Evolutionary conservation across 768 basidiomycete species (phyloP).

Genomic region (Galerina sulciceps): DNA sequence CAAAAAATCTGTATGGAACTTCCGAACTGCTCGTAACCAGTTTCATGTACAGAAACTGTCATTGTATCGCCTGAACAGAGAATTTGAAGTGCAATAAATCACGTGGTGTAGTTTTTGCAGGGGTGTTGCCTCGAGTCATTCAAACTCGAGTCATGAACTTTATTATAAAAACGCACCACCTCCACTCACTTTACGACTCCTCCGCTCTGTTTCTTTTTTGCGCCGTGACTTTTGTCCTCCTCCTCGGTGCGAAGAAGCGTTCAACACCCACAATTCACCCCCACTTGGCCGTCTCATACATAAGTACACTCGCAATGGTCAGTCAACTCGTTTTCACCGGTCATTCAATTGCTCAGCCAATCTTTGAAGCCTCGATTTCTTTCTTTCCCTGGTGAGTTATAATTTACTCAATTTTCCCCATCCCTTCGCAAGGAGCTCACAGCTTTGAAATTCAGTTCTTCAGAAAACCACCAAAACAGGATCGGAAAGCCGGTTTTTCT

Average conservation of each 20-base stretch:
- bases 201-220: no score
- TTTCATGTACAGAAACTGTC: no score
- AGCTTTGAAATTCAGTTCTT: conserved; percentile 77
- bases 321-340: conserved; percentile 16
- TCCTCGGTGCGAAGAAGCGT: not conserved
- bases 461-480: conserved; percentile 81
- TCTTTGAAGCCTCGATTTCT: conserved; percentile 80
- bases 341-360: conserved; percentile 18
- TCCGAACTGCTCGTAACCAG: no score
- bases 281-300: conserved; percentile 4
- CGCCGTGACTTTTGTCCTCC: no score
- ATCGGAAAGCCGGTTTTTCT: conserved; percentile 69
- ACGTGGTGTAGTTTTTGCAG: no score
- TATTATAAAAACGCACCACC: no score
- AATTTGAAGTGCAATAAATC: no score
- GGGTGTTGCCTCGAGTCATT: no score
- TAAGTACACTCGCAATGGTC: conserved; percentile 34
- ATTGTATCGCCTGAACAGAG: no score
- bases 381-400: conserved; percentile 68
- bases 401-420: not conserved
- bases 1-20: no score
- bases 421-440: conserved; percentile 11
- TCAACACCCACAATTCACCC: not conserved
- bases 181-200: no score
- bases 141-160: no score